Evolutionary conservation across 208 protist species (phyloP).

Genomic region (Angomonas ambiguus): DNA sequence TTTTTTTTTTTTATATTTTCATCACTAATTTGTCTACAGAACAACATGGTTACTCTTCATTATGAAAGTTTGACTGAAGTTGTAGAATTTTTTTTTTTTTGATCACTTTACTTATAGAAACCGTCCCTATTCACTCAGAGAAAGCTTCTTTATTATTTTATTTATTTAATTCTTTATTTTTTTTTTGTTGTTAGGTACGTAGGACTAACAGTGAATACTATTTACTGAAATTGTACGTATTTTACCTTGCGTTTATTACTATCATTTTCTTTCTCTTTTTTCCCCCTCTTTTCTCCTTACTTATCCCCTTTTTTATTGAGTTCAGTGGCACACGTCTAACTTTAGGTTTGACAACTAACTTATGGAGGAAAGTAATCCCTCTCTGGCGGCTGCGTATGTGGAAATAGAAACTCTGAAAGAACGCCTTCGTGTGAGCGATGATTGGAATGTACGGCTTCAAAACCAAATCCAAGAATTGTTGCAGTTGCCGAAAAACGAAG

Average conservation of each 20-base stretch:
- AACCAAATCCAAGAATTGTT: constrained; percentile 69
- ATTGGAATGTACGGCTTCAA: constrained; percentile 79
- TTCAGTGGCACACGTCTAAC: not conserved
- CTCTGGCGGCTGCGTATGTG: constrained; percentile 22
- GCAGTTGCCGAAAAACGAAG: constrained; percentile 53
- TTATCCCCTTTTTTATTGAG: not conserved
- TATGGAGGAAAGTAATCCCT: not conserved
- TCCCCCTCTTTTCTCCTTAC: constrained; percentile 17
- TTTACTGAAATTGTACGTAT: too few species aligned
- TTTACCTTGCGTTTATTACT: too few species aligned
- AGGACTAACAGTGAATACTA: too few species aligned
- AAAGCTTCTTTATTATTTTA: too few species aligned
- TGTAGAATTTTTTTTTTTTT: too few species aligned
- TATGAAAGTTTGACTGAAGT: too few species aligned
- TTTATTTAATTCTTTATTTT: constrained; percentile 11
- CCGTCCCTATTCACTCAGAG: too few species aligned
- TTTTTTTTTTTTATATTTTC: constrained; percentile 9
- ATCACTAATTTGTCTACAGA: not conserved
- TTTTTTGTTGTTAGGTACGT: too few species aligned
- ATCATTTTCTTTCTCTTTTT: too few species aligned
- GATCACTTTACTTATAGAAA: too few species aligned
- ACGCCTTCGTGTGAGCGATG: constrained; percentile 64
- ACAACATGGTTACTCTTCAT: not conserved
- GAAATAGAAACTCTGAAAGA: constrained; percentile 47
- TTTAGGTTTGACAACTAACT: not conserved